Conservation (phyloP, 2,329 filamentous ascomycete species). For the Ambrosiella cleistominuta region DNA sequence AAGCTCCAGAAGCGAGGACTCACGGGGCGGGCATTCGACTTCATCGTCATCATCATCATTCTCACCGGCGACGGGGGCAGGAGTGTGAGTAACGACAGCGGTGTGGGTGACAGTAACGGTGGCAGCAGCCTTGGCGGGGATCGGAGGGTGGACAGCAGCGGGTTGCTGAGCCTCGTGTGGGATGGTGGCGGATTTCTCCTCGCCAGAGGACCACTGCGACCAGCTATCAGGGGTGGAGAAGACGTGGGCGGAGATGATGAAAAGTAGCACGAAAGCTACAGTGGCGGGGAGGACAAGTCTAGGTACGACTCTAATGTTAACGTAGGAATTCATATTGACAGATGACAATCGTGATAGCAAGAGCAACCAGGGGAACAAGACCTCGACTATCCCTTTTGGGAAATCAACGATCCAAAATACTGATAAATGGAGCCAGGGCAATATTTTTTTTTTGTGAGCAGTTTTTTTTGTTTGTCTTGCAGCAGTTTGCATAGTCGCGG, state of each 20-base stretch:
- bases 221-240: conserved; percentile 9
- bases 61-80: neutral
- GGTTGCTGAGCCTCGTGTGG: conserved; percentile 2
- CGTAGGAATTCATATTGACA: neutral
- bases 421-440: no score
- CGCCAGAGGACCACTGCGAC: conserved; percentile 8
- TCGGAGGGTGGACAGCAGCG: conserved; percentile 2
- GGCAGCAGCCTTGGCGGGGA: conserved; percentile 1
- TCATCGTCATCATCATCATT: neutral
- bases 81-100: neutral
- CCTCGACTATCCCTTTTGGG: no score
- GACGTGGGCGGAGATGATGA: conserved; percentile 11
- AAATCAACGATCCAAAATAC: no score
- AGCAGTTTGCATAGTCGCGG: no score
- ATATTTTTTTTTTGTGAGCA: no score
- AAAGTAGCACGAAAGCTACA: conserved; percentile 10
- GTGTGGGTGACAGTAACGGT: neutral
- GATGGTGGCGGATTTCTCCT: neutral
- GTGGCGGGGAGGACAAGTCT: conserved; percentile 9
- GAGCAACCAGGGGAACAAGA: no score
- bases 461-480: no score
- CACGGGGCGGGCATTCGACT: neutral
- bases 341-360: no score
- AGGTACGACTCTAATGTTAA: neutral
- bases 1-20: conserved; percentile 6